Base-by-base conservation (phyloP, 805 yeast genomes). In the Yamadazyma scolyti region DNA sequence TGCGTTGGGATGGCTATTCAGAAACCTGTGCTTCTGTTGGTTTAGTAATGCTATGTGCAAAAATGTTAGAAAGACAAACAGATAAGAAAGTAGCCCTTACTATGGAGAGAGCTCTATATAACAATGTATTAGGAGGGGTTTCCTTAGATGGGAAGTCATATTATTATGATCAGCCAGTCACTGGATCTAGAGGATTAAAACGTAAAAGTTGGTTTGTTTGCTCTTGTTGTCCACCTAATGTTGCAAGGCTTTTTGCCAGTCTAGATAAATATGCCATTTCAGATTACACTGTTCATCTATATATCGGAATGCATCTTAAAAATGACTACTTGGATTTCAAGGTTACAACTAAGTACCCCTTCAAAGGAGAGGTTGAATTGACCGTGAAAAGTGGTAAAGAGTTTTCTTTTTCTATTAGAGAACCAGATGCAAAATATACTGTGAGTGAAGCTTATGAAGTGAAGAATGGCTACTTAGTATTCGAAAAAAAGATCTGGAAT, bases 11-110 rank as follows among this genome's bases (percentile, higher is more conserved):
- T 22, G 41, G 54, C 20, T 50, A 50, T 27, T 36, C 41, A 10
- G 56, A 50, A 30, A 48, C 54, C 2, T 50, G 56, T 39, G 56
- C 56, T 8, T 42, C 54, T 3, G 41, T 47, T 24, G 51, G 46
- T 5, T 32, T 50, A 14, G 25, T 47, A 3, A 40, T 48, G 25
- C 23, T 47, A 4, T 45, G 42, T 19, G 32, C 43, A 23, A 33
- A 37, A 22, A 46, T 50, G 31, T 30, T 50, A 15, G 22, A 23
- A 15, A 37, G 37, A 22, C 21, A 29, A 6, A 31, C 44, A 13
- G 38, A 46, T 21, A 16, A 24, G 10, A 36, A 37, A 13, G 42
- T 41, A 21, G 46, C 52, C 9, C 26, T 33, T 13, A 42, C 39
- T 8, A 40, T 43, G 46, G 53, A 47, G 31, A 32, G 47, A 25